These are phyloP conservation scores for Chaetomium fimeti DNA, from an alignment of 495 filamentous ascomycete genomes.

Conservation along the genomic window DNA sequence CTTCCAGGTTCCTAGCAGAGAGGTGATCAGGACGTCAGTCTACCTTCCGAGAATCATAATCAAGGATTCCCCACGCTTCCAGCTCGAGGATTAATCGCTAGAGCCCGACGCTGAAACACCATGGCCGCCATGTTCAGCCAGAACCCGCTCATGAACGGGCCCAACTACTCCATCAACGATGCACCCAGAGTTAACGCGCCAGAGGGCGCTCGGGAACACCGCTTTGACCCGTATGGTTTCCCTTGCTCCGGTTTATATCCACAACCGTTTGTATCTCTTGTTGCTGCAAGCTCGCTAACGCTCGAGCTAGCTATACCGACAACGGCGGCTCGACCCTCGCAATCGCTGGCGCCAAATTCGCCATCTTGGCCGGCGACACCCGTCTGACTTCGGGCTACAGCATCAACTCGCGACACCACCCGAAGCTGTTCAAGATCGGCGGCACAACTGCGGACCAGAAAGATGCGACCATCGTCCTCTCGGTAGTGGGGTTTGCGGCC, in stretches of 20 bases:
- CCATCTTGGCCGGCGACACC: constrained; percentile 94
- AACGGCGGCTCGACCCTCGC: constrained; percentile 96
- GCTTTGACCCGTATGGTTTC: constrained; percentile 82
- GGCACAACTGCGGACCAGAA: constrained; percentile 80
- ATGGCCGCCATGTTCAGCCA: constrained; percentile 60
- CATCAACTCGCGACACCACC: constrained; percentile 92
- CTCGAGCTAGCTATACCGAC: constrained; percentile 78
- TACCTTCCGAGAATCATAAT: background rate
- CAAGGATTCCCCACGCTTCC: background rate
- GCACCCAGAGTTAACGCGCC: constrained; percentile 44
- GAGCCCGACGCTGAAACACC: constrained; percentile 8
- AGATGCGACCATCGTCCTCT: constrained; percentile 79
- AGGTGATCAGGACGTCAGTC: background rate
- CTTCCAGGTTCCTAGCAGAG: background rate
- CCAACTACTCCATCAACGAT: constrained; percentile 59
- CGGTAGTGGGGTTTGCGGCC: constrained; percentile 92
- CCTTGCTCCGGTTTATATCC: background rate
- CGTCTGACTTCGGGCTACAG: constrained; percentile 93
- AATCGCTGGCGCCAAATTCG: constrained; percentile 89
- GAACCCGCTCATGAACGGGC: constrained; percentile 60
- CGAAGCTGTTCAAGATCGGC: constrained; percentile 96
- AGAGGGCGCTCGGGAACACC: constrained; percentile 63
- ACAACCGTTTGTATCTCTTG: background rate
- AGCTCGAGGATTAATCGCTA: background rate
- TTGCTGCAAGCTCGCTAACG: background rate